These are phyloP conservation scores for Trametes coccinea DNA, from an alignment of 768 basidiomycete species.

Conservation along the genomic window DNA sequence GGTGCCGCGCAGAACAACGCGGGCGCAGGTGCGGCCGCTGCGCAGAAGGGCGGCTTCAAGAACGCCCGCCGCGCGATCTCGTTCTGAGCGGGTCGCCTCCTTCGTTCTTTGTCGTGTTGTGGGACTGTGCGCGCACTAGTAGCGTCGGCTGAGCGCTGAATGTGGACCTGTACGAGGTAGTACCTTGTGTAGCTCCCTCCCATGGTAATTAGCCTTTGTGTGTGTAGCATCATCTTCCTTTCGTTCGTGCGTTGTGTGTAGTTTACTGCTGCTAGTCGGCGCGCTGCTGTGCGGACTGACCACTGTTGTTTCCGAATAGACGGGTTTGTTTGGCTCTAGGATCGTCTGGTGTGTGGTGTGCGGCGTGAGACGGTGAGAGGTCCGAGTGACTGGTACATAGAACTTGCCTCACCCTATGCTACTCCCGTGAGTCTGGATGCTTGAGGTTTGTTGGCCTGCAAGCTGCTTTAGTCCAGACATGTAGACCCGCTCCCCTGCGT, in stretches of 20 bases:
- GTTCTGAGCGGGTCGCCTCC: background rate
- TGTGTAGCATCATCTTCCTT: background rate
- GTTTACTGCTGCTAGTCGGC: constrained; percentile 11
- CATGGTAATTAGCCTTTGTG: background rate
- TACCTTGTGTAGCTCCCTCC: too few relatives aligned
- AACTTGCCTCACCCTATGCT: too few relatives aligned
- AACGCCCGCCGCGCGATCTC: background rate
- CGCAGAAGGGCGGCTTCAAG: background rate
- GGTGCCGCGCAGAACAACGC: background rate
- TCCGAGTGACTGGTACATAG: too few relatives aligned
- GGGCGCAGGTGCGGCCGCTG: background rate
- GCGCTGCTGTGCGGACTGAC: constrained; percentile 22
- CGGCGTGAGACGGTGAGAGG: too few relatives aligned
- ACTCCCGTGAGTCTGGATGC: too few relatives aligned
- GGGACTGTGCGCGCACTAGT: too few relatives aligned
- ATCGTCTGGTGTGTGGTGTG: background rate
- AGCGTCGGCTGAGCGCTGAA: too few relatives aligned
- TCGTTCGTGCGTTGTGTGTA: background rate
- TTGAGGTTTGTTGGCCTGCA: too few relatives aligned
- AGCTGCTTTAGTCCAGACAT: too few relatives aligned
- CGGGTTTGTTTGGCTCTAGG: constrained; percentile 16
- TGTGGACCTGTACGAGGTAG: too few relatives aligned
- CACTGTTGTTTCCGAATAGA: constrained; percentile 16
- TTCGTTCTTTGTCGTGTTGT: background rate
- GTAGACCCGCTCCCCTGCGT: background rate